These are phyloP conservation scores for Parastagonospora avenae DNA, from an alignment of 2,329 filamentous ascomycete genomes.

Conservation along the genomic window DNA sequence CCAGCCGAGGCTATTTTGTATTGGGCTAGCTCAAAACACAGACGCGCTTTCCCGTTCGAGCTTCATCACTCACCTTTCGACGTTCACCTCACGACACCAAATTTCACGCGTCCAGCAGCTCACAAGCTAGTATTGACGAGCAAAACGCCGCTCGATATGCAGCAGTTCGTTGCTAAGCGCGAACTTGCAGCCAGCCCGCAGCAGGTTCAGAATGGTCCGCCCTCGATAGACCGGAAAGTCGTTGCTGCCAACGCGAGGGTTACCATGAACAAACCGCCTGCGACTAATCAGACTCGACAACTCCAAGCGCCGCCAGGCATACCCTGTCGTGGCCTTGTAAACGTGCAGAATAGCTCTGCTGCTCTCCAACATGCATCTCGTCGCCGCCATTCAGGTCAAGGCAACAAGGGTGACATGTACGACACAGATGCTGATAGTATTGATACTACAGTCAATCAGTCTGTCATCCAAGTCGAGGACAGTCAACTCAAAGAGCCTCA, in stretches of 20 bases:
- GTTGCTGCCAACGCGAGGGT: conserved; percentile 32
- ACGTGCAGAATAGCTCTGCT: conserved; percentile 16
- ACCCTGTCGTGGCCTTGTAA: conserved; percentile 9
- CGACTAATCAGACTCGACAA: conserved; percentile 18
- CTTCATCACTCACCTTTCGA: conserved; percentile 19
- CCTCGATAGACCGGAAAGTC: conserved; percentile 16
- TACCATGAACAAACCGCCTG: conserved; percentile 7
- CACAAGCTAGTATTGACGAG: too few species aligned
- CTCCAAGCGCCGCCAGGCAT: conserved; percentile 6
- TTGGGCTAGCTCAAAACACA: conserved; percentile 22
- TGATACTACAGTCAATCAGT: conserved; percentile 39
- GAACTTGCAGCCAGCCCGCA: conserved; percentile 21
- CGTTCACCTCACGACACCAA: conserved; percentile 10
- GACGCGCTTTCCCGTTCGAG: conserved; percentile 35
- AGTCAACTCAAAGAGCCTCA: conserved; percentile 13
- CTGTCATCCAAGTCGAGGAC: conserved; percentile 23
- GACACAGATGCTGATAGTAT: conserved; percentile 48
- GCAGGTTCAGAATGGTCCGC: conserved; percentile 7
- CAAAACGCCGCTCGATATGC: conserved; percentile 12
- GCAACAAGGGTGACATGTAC: conserved; percentile 28
- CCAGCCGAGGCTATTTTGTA: conserved; percentile 12
- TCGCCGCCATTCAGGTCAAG: conserved; percentile 14
- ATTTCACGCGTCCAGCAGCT: background rate
- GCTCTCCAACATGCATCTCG: conserved; percentile 17
- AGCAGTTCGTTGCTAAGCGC: conserved; percentile 23